Percentiles rank a stretch among this genome's conserved stretches.
Conservation (phyloP, 176 grass and related monocot genomes). For the Leersia perrieri region DNA sequence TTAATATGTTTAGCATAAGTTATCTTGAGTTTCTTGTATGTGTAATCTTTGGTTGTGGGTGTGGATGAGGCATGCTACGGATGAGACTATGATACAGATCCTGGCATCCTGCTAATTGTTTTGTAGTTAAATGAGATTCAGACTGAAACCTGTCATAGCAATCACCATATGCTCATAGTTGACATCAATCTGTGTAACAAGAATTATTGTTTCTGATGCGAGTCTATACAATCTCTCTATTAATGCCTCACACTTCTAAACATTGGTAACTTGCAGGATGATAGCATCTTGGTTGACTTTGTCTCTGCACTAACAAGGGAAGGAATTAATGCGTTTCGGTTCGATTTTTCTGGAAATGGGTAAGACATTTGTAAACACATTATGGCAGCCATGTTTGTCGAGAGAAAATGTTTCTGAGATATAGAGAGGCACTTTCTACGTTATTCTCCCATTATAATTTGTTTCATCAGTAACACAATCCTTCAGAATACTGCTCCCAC, state of each 20-base stretch:
- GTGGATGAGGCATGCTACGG: neutral
- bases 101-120: neutral
- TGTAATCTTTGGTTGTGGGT: neutral
- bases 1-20: neutral
- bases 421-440: neutral
- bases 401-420: neutral
- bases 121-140: neutral
- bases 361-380: conserved; percentile 29
- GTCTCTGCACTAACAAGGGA: conserved; percentile 45
- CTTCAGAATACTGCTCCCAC: neutral
- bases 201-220: neutral
- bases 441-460: neutral
- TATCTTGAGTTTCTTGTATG: neutral
- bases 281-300: conserved; percentile 73
- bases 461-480: neutral
- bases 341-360: conserved; percentile 99
- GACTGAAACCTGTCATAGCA: neutral
- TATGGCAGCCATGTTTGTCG: neutral
- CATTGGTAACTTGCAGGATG: conserved; percentile 48
- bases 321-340: conserved; percentile 58
- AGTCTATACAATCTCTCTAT: neutral
- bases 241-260: conserved; percentile 17
- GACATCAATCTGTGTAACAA: neutral
- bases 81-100: neutral
- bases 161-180: neutral